Conservation (phyloP, 805 yeast species). For the Maudiozyma serrabonitensis region DNA sequence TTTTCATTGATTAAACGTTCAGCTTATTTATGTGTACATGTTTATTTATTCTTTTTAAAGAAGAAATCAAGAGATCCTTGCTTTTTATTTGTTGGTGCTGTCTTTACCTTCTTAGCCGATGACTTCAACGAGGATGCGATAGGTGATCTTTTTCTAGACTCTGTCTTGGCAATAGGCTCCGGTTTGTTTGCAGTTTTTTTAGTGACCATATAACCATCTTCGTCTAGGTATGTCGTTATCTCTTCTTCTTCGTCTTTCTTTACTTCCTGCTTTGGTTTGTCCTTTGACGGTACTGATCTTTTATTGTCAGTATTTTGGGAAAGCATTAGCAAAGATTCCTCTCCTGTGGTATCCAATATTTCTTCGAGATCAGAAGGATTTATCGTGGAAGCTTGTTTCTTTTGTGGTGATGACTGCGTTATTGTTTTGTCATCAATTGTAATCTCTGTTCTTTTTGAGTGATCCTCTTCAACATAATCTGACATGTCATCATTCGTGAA, state of each 20-base stretch:
- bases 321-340: slow-evolving; percentile 22
- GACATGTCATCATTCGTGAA: slow-evolving; percentile 24
- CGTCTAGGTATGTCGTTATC: slow-evolving; percentile 18
- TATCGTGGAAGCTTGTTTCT: not conserved
- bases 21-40: too few relatives aligned
- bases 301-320: not conserved
- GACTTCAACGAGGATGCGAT: not conserved
- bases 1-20: too few relatives aligned
- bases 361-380: slow-evolving; percentile 18
- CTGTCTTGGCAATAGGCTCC: not conserved
- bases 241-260: slow-evolving; percentile 4
- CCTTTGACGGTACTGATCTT: not conserved
- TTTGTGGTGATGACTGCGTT: not conserved
- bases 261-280: not conserved
- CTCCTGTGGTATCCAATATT: slow-evolving; percentile 26
- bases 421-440: not conserved
- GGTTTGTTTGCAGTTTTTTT: slow-evolving; percentile 9
- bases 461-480: slow-evolving; percentile 18
- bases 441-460: not conserved
- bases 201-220: slow-evolving; percentile 29
- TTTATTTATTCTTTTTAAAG: slow-evolving; percentile 14
- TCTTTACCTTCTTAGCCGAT: not conserved
- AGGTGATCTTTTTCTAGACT: slow-evolving; percentile 3
- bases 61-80: slow-evolving; percentile 28
- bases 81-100: slow-evolving; percentile 15